These are phyloP conservation scores for Amaranthus tricolor DNA, from an alignment of 179 eudicot genomes.

Conservation along the genomic window DNA sequence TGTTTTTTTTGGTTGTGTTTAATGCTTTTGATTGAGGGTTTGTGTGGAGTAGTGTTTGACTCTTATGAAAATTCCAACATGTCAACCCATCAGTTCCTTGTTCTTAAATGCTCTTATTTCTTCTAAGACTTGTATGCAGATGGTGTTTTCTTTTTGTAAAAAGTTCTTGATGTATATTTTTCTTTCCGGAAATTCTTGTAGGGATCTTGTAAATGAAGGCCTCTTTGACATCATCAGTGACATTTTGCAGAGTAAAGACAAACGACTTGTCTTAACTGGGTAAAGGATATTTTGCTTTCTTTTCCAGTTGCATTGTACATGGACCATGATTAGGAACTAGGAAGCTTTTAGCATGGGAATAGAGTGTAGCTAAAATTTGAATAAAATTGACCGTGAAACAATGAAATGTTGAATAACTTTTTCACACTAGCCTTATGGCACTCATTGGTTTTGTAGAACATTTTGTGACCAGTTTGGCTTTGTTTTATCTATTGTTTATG, in stretches of 20 bases:
- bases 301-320: neutral
- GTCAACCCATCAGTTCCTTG: neutral
- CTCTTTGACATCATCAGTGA: conserved; percentile 78
- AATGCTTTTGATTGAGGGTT: neutral
- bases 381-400: neutral
- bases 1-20: neutral
- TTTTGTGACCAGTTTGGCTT: neutral
- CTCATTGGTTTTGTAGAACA: neutral
- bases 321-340: neutral
- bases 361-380: neutral
- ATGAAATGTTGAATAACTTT: neutral
- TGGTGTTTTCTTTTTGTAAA: neutral
- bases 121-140: neutral
- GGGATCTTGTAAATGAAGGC: conserved; percentile 95
- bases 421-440: neutral
- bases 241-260: conserved; percentile 66
- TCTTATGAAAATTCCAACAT: too few species aligned
- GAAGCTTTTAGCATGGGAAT: neutral
- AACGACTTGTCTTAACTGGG: conserved; percentile 85
- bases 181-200: conserved; percentile 27
- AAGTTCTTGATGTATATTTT: conserved; percentile 12
- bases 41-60: neutral
- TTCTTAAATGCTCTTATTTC: neutral
- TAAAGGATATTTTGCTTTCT: conserved; percentile 27
- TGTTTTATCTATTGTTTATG: neutral